Evolutionary conservation across 1,139 yeast species (phyloP), one percentile per base, ranked within the genome.

Genomic region (Geotrichum citri-aurantii): DNA sequence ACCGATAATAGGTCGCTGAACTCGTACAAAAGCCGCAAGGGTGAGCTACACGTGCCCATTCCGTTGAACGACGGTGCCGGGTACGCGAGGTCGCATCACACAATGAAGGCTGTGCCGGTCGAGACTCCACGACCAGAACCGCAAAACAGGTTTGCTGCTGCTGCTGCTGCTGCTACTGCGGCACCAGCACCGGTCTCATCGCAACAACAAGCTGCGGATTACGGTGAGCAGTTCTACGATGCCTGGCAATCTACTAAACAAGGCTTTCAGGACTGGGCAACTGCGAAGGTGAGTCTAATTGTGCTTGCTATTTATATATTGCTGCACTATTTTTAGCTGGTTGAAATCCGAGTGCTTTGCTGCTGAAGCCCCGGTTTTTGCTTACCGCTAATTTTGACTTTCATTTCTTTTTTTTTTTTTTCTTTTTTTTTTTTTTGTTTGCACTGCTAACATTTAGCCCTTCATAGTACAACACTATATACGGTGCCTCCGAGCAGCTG

Each of bases 191-290:
- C 29, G 6, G 3, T 11, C 17, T n/a, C 44, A 44, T 21, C 27
- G 23, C 42, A 26, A 27, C 40, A 33, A 24, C 47, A 21, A 19
- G 23, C 48, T 21, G 52, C 24, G 51, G 56, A 53, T 11, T 53
- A 53, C n/a, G 56, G 56, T 19, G 56, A 48, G 14, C 56, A 53
- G 37, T 26, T 53, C 48, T 53, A 53, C 46, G 56, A 53, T 29
- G 48, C 56, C 33, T 53, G 56, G 56, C 56, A 48, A 12, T 50
- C 56, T 11, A 53, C 56, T 11, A 53, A 53, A 37, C 52, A 53
- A 52, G 27, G 21, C 24, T 29, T 53, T 29, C 48, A 47, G 46
- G 56, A 29, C 37, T 53, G 56, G 56, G 56, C 56, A 24, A 53
- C 56, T 33, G 51, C 56, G 8, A 53, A 48, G 40, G 56, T 53